Percentiles rank a stretch among this genome's conserved stretches.
Conservation (phyloP, 345 rosid genomes). For the Angophora floribunda region DNA sequence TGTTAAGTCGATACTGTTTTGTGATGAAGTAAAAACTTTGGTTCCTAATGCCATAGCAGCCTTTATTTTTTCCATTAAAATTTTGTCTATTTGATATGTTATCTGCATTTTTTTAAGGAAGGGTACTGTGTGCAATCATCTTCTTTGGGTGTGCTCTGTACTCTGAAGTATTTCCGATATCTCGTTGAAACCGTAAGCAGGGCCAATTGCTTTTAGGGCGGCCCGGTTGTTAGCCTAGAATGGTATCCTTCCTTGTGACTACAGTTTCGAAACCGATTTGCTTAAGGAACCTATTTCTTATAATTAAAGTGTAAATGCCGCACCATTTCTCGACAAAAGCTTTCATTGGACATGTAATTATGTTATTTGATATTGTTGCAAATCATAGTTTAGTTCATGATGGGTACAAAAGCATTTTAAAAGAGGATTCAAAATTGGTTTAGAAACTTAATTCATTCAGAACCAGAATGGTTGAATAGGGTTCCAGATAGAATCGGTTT, state of each 20-base stretch:
- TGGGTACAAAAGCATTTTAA: not conserved
- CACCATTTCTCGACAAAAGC: not conserved
- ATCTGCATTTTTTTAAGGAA: not conserved
- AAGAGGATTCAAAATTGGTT: not conserved
- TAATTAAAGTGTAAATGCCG: not conserved
- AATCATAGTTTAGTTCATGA: not conserved
- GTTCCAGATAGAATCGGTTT: not conserved
- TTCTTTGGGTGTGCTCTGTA: not conserved
- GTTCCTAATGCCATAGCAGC: not conserved
- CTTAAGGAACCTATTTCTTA: not conserved
- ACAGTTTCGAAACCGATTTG: not conserved
- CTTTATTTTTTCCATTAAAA: not conserved
- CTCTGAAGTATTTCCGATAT: not conserved
- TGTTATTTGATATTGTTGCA: not conserved
- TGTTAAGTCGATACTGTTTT: not conserved
- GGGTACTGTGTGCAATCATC: not conserved
- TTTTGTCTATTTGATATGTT: not conserved
- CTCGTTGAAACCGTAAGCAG: too few relatives aligned
- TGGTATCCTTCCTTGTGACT: not conserved
- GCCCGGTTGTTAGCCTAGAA: not conserved
- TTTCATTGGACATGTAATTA: not conserved
- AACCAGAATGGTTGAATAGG: not conserved
- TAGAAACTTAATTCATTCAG: not conserved
- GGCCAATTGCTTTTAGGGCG: too few relatives aligned
- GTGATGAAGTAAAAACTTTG: not conserved